Base-by-base conservation (phyloP, 495 filamentous ascomycete genomes). In the Penicillium pancosmium region DNA sequence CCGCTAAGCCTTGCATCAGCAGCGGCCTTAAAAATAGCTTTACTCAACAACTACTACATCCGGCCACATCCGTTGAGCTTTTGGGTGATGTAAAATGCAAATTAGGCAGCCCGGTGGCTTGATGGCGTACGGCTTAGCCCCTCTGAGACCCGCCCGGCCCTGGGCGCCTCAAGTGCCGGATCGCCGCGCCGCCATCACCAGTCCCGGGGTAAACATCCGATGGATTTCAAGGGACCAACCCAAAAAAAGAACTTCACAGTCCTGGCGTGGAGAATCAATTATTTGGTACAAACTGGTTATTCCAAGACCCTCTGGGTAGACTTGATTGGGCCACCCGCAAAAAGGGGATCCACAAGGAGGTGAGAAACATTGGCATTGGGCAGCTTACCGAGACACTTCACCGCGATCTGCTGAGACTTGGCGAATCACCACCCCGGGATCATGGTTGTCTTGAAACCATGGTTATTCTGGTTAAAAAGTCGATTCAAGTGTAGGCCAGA, bases 341-440 rank as follows among this genome's bases (percentile, higher is more conserved):
- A 25, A 21, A 25, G 33, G 33, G 46, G 43, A 36, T 57, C 54
- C 62, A 57, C 50, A 15, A n/a, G 44, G 15, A 47, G 36, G 7
- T 47, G 41, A 46, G 59, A 56, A 55, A 47, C 15, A 51, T 21
- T 10, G 44, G 43, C 3, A 40, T 48, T 54, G 44, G 55, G 52
- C 49, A 25, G 50, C 35, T 31, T 25, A 62, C 48, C 56, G 59
- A 63, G 59, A 65, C 55, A 59, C 38, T 40, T 36, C 27, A 33
- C 52, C 52, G 21, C 52, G 57, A 55, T 52, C 51, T 52, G 18
- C 48, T 57, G 62, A 65, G 55, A 65, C 62, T 58, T 58, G 63
- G 59, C 63, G 52, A 65, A 62, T 65, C 55, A 62, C 23, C 34
- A n/a, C 38, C 5, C 21, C 8, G 16, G 50, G 50, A 56, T 49